Conservation (phyloP, 495 filamentous ascomycete species). For the Lepraria neglecta region DNA sequence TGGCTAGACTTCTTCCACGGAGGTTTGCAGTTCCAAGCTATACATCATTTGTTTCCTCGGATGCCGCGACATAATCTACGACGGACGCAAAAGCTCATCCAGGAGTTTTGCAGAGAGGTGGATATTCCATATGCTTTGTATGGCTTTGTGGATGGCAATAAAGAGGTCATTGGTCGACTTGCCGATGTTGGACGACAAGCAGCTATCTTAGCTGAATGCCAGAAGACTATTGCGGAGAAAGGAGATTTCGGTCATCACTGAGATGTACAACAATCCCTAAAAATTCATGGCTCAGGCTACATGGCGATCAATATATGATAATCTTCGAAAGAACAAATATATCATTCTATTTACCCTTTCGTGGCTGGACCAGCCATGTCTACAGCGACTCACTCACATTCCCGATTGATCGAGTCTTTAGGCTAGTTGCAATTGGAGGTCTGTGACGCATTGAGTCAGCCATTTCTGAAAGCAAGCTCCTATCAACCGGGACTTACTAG, state of each 20-base stretch:
- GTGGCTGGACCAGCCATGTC: too few relatives aligned
- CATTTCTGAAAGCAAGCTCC: too few relatives aligned
- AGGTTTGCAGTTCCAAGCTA: slow-evolving; percentile 91
- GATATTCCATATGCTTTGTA: slow-evolving; percentile 91
- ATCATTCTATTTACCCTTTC: neutral
- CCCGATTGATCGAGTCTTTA: too few relatives aligned
- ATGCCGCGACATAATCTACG: slow-evolving; percentile 92
- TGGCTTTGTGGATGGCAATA: slow-evolving; percentile 90
- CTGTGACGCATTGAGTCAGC: neutral
- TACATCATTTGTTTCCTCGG: slow-evolving; percentile 92
- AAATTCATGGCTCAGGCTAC: neutral
- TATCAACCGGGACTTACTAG: slow-evolving; percentile 17
- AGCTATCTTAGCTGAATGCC: slow-evolving; percentile 79
- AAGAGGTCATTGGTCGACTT: slow-evolving; percentile 74
- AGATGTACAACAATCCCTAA: neutral
- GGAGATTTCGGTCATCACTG: slow-evolving; percentile 28
- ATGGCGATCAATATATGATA: neutral
- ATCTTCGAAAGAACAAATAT: neutral
- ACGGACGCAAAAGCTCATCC: slow-evolving; percentile 70
- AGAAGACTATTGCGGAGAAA: slow-evolving; percentile 50
- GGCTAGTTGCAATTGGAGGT: slow-evolving; percentile 1
- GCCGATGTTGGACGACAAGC: slow-evolving; percentile 85
- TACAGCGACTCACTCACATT: too few relatives aligned
- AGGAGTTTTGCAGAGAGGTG: slow-evolving; percentile 85
- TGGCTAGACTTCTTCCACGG: slow-evolving; percentile 98